Evolutionary conservation across 192 early-diverging fungal genomes (phyloP).

Genomic region (Geranomyces michiganensis): DNA sequence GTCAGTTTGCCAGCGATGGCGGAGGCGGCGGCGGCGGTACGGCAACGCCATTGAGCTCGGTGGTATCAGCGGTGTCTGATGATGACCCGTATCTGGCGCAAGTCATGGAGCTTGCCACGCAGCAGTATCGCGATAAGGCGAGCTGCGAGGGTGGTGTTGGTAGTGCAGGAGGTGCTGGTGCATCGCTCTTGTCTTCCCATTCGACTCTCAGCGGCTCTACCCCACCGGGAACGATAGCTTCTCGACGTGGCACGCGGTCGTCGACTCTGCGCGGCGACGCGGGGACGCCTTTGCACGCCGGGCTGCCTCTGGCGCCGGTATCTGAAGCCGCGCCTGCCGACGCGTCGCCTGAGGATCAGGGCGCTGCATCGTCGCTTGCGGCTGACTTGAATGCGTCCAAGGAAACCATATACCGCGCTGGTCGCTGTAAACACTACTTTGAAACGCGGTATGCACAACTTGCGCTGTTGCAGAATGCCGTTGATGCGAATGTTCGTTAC

Average conservation of each 20-base stretch:
- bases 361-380: background rate
- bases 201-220: background rate
- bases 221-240: background rate
- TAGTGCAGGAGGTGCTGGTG: background rate
- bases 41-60: background rate
- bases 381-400: slow-evolving; percentile 11
- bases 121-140: slow-evolving; percentile 28
- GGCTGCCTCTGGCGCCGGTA: background rate
- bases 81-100: slow-evolving; percentile 26
- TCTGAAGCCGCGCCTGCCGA: background rate
- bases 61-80: slow-evolving; percentile 10
- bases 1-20: background rate
- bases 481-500: slow-evolving; percentile 5
- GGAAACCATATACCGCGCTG: slow-evolving; percentile 25
- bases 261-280: background rate
- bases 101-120: slow-evolving; percentile 18
- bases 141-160: background rate
- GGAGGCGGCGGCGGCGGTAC: background rate
- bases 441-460: slow-evolving; percentile 28
- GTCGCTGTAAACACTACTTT: slow-evolving; percentile 36
- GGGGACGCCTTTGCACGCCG: background rate
- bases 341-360: background rate
- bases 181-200: background rate
- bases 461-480: background rate
- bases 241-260: background rate